Percentiles rank a stretch among this genome's conserved stretches.
phyloP scores from a whole-genome alignment of 2,329 filamentous ascomycete genomes.

The Boeremia lycopersici region DNA sequence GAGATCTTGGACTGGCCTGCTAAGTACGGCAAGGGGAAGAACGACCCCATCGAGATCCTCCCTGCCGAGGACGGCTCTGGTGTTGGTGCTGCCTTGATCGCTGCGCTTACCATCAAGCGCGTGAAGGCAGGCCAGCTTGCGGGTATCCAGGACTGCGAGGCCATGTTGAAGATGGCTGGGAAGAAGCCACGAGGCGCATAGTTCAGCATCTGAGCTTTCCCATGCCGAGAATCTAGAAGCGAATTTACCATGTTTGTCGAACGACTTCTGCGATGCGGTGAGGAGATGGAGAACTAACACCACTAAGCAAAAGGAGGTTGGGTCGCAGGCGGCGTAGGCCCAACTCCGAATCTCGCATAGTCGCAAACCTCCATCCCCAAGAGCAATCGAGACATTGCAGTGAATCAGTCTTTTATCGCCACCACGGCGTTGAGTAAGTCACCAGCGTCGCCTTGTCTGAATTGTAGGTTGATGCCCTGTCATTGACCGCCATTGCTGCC shows the following conservation, averaged over 20 bases:
- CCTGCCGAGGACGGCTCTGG: slow-evolving; percentile 94
- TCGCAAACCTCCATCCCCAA: background rate
- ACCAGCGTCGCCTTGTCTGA: background rate
- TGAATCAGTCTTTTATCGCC: slow-evolving; percentile 1
- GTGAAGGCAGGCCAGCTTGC: slow-evolving; percentile 64
- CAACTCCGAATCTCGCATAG: background rate
- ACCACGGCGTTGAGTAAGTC: background rate
- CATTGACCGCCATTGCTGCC: background rate
- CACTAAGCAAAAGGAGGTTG: background rate
- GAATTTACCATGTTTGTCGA: background rate
- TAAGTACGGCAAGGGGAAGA: slow-evolving; percentile 69
- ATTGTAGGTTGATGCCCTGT: background rate
- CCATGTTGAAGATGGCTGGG: slow-evolving; percentile 47
- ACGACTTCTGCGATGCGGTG: slow-evolving; percentile 1
- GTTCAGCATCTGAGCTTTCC: background rate
- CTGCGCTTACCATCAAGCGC: slow-evolving; percentile 69
- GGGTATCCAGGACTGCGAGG: slow-evolving; percentile 61
- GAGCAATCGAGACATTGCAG: background rate
- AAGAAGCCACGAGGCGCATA: slow-evolving; percentile 16
- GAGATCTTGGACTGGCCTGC: slow-evolving; percentile 95
- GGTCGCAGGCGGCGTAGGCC: background rate
- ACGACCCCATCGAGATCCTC: slow-evolving; percentile 80
- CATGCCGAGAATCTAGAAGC: slow-evolving; percentile 3
- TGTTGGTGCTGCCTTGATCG: slow-evolving; percentile 96
- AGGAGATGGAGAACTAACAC: background rate